Evolutionary conservation across 2,329 filamentous ascomycete species (phyloP), one percentile per base, ranked within the genome.

Genomic region (Fusarium buharicum): DNA sequence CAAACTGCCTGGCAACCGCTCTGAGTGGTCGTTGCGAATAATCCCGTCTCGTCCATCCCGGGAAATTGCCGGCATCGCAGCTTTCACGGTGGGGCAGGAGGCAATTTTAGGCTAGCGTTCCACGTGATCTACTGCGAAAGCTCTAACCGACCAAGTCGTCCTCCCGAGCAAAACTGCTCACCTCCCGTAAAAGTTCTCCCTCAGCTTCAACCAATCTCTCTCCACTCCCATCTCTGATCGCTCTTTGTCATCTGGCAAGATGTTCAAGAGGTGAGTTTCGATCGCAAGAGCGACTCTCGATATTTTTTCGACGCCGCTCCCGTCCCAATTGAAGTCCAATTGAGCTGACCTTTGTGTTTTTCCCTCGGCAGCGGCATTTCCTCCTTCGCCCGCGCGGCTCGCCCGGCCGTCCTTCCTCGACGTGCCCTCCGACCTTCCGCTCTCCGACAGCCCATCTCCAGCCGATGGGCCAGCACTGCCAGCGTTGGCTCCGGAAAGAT

Each of bases 211-310:
- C 77, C 74, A 80, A 82, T 81, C 79, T 79, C 79, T 81, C 82
- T 84, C 82, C 83, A 82, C 82, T 80, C 81, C 75, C 78, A 82
- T 84, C 78, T 79, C 77, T 77, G 79, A 84, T 82, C 82, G 84
- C 84, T 86, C 84, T 85, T 82, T 81, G 81, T 84, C 84, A 86
- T 88, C 86, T 83, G 80, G 79, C 84, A 90, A 85, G 87, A 92
- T 92, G 89, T 89, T 91, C 83, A 90, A 90, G 88, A 91, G 88
- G 89, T 92, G 81, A 81, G 87, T 85, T 74, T 52, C 61, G 59
- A 65, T 55, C 62, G 71, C 61, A 57, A 68, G 61, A 76, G 62
- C 33, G 41, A 67, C 48, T 69, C 74, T 73, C 70, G 64, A 50
- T 58, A 56, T 55, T 55, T 61, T 62, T 67, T 63, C 40, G 60